Conservation (phyloP, 345 rosid species). For the Geranium rotundifolium region DNA sequence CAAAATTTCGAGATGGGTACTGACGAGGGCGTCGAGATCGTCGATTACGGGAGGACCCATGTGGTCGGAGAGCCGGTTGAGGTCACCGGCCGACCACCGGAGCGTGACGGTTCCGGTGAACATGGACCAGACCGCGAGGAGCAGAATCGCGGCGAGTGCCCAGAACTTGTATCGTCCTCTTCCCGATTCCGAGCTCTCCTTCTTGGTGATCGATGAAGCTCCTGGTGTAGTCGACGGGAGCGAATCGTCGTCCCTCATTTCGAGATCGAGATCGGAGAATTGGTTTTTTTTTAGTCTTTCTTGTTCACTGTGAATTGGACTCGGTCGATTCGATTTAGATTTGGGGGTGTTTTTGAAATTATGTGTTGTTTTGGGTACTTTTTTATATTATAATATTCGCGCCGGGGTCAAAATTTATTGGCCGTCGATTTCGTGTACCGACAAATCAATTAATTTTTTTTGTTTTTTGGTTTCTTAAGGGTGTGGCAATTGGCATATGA, state of each 20-base stretch:
- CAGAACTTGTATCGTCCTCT: conserved; percentile 19
- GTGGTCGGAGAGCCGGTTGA: conserved; percentile 13
- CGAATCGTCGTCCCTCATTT: conserved; percentile 9
- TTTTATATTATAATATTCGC: too few species aligned
- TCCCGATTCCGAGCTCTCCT: conserved; percentile 11
- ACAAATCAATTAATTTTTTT: too few species aligned
- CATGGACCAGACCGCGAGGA: conserved; percentile 21
- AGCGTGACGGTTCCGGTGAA: conserved; percentile 20
- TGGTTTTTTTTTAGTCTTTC: too few species aligned
- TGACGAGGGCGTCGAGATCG: conserved; percentile 17
- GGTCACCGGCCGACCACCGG: conserved; percentile 22
- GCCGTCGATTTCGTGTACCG: too few species aligned
- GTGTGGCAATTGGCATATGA: too few species aligned
- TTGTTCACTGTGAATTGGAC: too few species aligned
- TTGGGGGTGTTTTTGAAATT: too few species aligned
- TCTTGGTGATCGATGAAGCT: conserved; percentile 5
- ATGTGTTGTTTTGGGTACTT: too few species aligned
- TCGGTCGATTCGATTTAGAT: too few species aligned
- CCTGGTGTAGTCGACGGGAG: conserved; percentile 6
- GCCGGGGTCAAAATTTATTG: too few species aligned
- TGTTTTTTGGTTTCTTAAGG: too few species aligned
- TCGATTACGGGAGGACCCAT: conserved; percentile 12
- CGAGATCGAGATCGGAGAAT: neutral
- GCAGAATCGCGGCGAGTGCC: conserved; percentile 18
- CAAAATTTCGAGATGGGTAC: neutral